phyloP scores from a whole-genome alignment of 352 stramenopile species.

The Bremia lactucae region DNA sequence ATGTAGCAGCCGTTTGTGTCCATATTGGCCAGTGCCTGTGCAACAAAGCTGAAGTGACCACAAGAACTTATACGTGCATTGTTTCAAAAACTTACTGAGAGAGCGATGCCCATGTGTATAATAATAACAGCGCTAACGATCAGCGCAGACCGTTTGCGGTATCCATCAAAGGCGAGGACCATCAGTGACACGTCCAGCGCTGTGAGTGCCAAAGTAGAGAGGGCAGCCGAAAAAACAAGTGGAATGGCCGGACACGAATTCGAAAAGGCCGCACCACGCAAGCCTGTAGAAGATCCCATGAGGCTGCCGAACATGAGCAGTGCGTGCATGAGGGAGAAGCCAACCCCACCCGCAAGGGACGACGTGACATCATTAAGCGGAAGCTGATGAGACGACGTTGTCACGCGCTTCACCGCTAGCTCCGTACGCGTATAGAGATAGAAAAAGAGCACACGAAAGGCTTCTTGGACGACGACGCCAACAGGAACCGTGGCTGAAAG shows the following conservation, averaged over 20 bases:
- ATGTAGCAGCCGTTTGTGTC: slow-evolving; percentile 66
- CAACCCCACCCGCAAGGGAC: slow-evolving; percentile 62
- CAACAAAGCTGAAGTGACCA: too few relatives aligned
- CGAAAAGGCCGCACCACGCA: slow-evolving; percentile 63
- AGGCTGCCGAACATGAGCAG: slow-evolving; percentile 81
- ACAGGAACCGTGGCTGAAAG: slow-evolving; percentile 65
- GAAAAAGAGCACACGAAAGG: slow-evolving; percentile 64
- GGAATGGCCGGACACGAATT: slow-evolving; percentile 59
- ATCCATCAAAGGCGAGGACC: slow-evolving; percentile 75
- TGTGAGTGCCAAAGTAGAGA: slow-evolving; percentile 68
- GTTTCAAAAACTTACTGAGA: slow-evolving; percentile 39
- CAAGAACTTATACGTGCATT: too few relatives aligned
- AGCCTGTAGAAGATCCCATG: slow-evolving; percentile 51
- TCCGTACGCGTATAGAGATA: slow-evolving; percentile 68
- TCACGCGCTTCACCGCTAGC: slow-evolving; percentile 60
- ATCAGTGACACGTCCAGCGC: slow-evolving; percentile 72
- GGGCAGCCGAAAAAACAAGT: slow-evolving; percentile 51
- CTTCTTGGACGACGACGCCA: slow-evolving; percentile 58
- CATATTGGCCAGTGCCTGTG: slow-evolving; percentile 58
- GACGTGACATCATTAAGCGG: slow-evolving; percentile 81
- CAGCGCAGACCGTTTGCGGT: slow-evolving; percentile 46
- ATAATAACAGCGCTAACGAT: slow-evolving; percentile 41
- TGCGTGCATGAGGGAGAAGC: slow-evolving; percentile 75
- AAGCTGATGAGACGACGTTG: slow-evolving; percentile 62
- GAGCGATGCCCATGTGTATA: slow-evolving; percentile 62